These are phyloP conservation scores for Colletotrichum gigasporum DNA, from an alignment of 2,329 filamentous ascomycete genomes.

Conservation along the genomic window DNA sequence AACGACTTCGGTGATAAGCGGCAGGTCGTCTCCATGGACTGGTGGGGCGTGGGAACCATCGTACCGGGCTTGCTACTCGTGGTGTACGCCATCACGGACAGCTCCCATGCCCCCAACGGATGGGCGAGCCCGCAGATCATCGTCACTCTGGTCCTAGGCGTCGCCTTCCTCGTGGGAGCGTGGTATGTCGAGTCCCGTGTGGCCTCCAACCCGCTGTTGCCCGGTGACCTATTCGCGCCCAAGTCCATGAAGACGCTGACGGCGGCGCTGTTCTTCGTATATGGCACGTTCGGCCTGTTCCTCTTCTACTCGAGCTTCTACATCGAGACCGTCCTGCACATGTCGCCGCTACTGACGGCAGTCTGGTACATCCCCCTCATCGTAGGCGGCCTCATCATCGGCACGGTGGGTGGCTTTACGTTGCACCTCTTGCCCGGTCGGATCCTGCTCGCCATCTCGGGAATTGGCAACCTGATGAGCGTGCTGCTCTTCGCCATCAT, in stretches of 20 bases:
- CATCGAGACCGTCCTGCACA: constrained; percentile 68
- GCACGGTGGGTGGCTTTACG: constrained; percentile 70
- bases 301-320: constrained; percentile 73
- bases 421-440: constrained; percentile 73
- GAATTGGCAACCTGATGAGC: constrained; percentile 65
- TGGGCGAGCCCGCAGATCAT: constrained; percentile 75
- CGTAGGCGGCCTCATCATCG: constrained; percentile 73
- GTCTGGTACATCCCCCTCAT: constrained; percentile 76
- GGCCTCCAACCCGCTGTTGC: constrained; percentile 68
- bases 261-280: constrained; percentile 66
- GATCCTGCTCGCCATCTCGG: constrained; percentile 69
- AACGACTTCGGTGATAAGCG: constrained; percentile 38
- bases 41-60: constrained; percentile 63
- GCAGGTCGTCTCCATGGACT: constrained; percentile 62
- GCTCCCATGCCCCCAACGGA: constrained; percentile 66
- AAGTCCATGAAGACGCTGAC: constrained; percentile 68
- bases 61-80: constrained; percentile 68
- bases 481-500: constrained; percentile 72
- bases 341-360: constrained; percentile 69
- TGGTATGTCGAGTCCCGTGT: constrained; percentile 72
- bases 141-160: constrained; percentile 66
- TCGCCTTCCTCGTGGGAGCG: constrained; percentile 59
- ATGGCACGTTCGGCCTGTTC: constrained; percentile 69
- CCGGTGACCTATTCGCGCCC: constrained; percentile 69
- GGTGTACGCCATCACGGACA: constrained; percentile 75